These are phyloP conservation scores for Colletotrichum tanaceti DNA, from an alignment of 2,329 filamentous ascomycete species.

Conservation along the genomic window DNA sequence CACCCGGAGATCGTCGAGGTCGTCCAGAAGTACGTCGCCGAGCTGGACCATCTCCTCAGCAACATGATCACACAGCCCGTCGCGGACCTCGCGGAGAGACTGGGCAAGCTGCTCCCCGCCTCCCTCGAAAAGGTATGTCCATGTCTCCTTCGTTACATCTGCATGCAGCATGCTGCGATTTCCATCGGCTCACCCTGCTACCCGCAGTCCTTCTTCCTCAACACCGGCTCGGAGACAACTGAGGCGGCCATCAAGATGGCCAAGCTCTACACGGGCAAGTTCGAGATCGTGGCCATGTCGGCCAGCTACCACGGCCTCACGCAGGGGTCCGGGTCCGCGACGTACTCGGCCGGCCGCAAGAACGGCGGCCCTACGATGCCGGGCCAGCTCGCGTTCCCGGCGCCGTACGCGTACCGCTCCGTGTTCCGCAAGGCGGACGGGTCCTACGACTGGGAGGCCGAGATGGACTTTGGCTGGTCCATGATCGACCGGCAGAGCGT, in stretches of 20 bases:
- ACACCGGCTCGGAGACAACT: slow-evolving; percentile 64
- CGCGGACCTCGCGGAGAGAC: slow-evolving; percentile 61
- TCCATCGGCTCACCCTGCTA: neutral
- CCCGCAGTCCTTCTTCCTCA: slow-evolving; percentile 62
- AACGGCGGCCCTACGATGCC: slow-evolving; percentile 61
- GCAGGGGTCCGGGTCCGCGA: slow-evolving; percentile 61
- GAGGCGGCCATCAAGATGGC: slow-evolving; percentile 74
- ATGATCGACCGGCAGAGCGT: slow-evolving; percentile 68
- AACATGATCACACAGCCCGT: slow-evolving; percentile 68
- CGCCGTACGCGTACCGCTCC: slow-evolving; percentile 71
- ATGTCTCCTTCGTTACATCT: no score
- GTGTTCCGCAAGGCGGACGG: slow-evolving; percentile 69
- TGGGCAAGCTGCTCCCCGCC: slow-evolving; percentile 59
- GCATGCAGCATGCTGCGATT: no score
- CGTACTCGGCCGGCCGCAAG: slow-evolving; percentile 64
- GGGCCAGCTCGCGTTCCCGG: slow-evolving; percentile 68
- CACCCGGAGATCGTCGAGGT: slow-evolving; percentile 68
- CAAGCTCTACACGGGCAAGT: slow-evolving; percentile 71
- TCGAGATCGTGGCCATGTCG: slow-evolving; percentile 70
- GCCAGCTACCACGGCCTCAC: slow-evolving; percentile 73
- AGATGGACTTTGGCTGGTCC: slow-evolving; percentile 71
- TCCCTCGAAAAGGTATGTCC: slow-evolving; percentile 56
- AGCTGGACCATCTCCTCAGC: slow-evolving; percentile 68
- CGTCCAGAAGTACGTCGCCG: slow-evolving; percentile 57
- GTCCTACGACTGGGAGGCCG: slow-evolving; percentile 73